Evolutionary conservation across 495 filamentous ascomycete genomes (phyloP), one percentile per base, ranked within the genome.

Genomic region (Talaromyces ruber): DNA sequence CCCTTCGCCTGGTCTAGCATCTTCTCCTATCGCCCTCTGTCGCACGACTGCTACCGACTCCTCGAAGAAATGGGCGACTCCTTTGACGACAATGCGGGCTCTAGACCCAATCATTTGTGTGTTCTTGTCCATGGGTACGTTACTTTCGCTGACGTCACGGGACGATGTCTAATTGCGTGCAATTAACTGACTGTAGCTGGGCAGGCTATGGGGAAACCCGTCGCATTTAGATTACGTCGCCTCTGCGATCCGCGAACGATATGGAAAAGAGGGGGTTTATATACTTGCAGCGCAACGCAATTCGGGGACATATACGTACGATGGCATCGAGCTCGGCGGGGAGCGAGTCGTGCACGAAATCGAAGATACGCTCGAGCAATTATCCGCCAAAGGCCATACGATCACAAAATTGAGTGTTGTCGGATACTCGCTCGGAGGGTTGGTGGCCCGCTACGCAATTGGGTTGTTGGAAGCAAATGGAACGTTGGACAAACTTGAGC

Each of bases 41-140:
- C 32, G 6, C 21, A 58, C 55, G 9, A 39, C 22, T 58, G 26
- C 25, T 59, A 59, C 29, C 39, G 30, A 9, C 18, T 43, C 2
- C 32, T 59, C 22, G 32, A 43, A n/a, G 56, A 39, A 47, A 60
- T 60, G 59, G 45, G 29, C 43, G 45, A 30, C 59, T 32, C 59
- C 6, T 25, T 26, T 9, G 47, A 52, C 11, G 26, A 28, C 26
- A 39, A 60, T 32, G 5, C 30, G 30, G 57, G 24, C 34, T 14
- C 6, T 8, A 71, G 72, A 59, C 78, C 82, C 26, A 79, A 90
- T 60, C 93, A 97, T 73, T 85, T 98, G 47, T 91, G 88, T 71
- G 91, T 98, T n/a, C 79, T 98, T n/a, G 86, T 97, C 34, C 93
- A 97, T 74, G 93, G 93, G 92, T 94, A 82, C 69, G 83, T 66